Evolutionary conservation across 1,284 basidiomycete genomes (phyloP).

Genomic region (Afroboletus lepidellus): DNA sequence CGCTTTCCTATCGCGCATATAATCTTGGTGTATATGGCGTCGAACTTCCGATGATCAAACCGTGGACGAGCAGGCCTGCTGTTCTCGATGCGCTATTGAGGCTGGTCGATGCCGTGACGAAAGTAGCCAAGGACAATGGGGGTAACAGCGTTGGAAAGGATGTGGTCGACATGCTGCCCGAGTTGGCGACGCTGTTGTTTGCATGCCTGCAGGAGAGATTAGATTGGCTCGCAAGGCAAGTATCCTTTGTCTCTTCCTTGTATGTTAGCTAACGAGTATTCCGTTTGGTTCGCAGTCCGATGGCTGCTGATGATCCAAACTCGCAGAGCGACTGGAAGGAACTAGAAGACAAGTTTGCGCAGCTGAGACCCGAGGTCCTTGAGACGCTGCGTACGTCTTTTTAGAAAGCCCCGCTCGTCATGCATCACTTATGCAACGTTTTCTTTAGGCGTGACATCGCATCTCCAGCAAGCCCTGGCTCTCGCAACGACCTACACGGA

Average conservation of each 20-base stretch:
- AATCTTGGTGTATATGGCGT: constrained; percentile 78
- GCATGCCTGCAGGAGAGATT: constrained; percentile 72
- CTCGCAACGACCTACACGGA: constrained; percentile 87
- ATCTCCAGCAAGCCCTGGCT: constrained; percentile 68
- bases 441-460: constrained; percentile 51
- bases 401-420: background rate
- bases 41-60: constrained; percentile 64
- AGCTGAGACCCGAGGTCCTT: constrained; percentile 70
- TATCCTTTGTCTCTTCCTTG: constrained; percentile 1
- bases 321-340: constrained; percentile 53
- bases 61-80: constrained; percentile 79
- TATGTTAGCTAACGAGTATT: constrained; percentile 4
- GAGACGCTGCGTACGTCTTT: constrained; percentile 67
- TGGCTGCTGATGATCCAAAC: constrained; percentile 45
- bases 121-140: constrained; percentile 26
- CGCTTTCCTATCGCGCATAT: constrained; percentile 71
- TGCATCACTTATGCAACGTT: background rate
- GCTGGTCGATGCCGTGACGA: constrained; percentile 71
- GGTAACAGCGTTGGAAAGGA: constrained; percentile 41
- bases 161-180: constrained; percentile 57
- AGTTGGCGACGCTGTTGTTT: constrained; percentile 70
- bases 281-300: constrained; percentile 34
- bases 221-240: constrained; percentile 65
- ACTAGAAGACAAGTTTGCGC: constrained; percentile 63
- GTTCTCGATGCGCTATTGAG: constrained; percentile 71